These are phyloP conservation scores for Trypanosoma theileri DNA, from an alignment of 208 protist genomes.

Conservation along the genomic window DNA sequence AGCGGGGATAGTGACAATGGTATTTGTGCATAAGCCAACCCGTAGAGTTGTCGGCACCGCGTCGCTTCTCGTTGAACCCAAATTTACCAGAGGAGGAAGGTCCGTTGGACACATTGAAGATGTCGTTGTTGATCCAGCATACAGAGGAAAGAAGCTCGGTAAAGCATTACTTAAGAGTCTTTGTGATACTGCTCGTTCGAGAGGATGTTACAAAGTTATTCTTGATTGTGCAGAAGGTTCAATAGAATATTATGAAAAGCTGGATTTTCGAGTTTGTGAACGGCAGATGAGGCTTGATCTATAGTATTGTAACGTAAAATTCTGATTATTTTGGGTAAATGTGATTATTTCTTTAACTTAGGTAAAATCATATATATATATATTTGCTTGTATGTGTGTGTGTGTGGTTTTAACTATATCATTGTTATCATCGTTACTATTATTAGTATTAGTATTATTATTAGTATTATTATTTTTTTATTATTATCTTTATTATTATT, in stretches of 20 bases:
- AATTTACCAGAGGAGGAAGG: slow-evolving; percentile 66
- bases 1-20: slow-evolving; percentile 54
- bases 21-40: slow-evolving; percentile 42
- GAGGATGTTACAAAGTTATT: slow-evolving; percentile 87
- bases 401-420: background rate
- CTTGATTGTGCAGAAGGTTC: slow-evolving; percentile 65
- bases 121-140: slow-evolving; percentile 67
- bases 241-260: slow-evolving; percentile 62
- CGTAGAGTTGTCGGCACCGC: slow-evolving; percentile 56
- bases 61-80: slow-evolving; percentile 80
- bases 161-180: slow-evolving; percentile 51
- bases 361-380: slow-evolving; percentile 9
- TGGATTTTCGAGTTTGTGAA: slow-evolving; percentile 59
- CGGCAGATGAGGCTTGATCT: slow-evolving; percentile 76
- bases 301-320: background rate
- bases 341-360: background rate
- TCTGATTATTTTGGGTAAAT: background rate
- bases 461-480: too few species aligned
- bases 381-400: slow-evolving; percentile 5
- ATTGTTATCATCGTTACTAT: too few species aligned
- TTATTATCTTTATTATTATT: background rate
- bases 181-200: slow-evolving; percentile 35
- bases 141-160: slow-evolving; percentile 57
- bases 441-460: too few species aligned
- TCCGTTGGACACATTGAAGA: slow-evolving; percentile 87